Conservation (phyloP, 2,329 filamentous ascomycete genomes). For the Paraphoma sp. region DNA sequence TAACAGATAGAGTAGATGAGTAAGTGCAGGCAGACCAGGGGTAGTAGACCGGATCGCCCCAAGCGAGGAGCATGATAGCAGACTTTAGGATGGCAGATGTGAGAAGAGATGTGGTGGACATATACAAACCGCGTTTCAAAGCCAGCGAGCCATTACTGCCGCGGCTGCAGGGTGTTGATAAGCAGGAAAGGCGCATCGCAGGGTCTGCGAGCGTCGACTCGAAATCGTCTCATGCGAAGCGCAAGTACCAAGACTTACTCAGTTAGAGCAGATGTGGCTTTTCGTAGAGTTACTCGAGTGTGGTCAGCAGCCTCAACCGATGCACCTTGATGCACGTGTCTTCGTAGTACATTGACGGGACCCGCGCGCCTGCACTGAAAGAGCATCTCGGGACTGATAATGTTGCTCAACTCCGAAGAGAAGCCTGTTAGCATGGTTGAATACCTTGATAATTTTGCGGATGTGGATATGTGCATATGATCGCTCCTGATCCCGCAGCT, state of each 20-base stretch:
- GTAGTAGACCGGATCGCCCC: not conserved
- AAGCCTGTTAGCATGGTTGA: not conserved
- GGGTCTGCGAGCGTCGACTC: constrained; percentile 9
- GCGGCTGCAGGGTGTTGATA: constrained; percentile 23
- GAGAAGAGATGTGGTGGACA: not conserved
- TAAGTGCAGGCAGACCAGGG: not conserved
- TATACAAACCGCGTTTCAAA: constrained; percentile 3
- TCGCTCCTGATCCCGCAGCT: not conserved
- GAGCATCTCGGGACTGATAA: not conserved
- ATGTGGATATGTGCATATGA: not conserved
- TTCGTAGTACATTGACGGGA: constrained; percentile 3
- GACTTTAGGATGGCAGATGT: not conserved
- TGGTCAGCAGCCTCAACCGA: constrained; percentile 25
- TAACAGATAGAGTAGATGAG: not conserved
- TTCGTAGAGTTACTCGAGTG: constrained; percentile 12
- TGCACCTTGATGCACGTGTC: constrained; percentile 19
- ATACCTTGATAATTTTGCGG: not conserved
- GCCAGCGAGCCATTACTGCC: not conserved
- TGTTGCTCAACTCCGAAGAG: not conserved
- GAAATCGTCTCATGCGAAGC: constrained; percentile 11
- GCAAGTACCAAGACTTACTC: constrained; percentile 1
- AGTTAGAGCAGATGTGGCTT: constrained; percentile 13
- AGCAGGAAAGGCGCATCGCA: constrained; percentile 22
- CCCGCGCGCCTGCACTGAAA: not conserved
- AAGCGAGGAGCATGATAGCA: not conserved